These are phyloP conservation scores for Penicillium concentricum DNA, from an alignment of 2,329 filamentous ascomycete species.

Conservation along the genomic window DNA sequence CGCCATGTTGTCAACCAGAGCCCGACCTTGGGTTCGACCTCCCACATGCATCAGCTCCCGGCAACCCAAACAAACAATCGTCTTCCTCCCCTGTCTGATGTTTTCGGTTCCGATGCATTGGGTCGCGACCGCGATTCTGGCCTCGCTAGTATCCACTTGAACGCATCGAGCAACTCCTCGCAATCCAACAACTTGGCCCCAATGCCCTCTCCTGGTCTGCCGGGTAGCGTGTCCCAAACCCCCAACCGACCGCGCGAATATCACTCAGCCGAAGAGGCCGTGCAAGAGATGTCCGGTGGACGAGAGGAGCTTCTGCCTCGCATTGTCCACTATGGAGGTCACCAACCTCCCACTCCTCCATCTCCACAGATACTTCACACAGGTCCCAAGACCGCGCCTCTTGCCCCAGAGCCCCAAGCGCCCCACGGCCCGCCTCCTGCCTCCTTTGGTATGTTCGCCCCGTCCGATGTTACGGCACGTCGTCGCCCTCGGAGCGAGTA, in stretches of 20 bases:
- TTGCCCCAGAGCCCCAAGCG: conserved; percentile 52
- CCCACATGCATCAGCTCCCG: conserved; percentile 86
- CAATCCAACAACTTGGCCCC: conserved; percentile 66
- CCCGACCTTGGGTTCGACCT: conserved; percentile 77
- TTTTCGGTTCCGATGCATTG: conserved; percentile 78
- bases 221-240: conserved; percentile 53
- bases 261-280: conserved; percentile 92
- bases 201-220: conserved; percentile 75
- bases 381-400: conserved; percentile 28
- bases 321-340: conserved; percentile 90
- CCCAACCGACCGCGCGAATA: conserved; percentile 74
- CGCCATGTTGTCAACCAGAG: conserved; percentile 78
- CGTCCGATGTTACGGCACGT: conserved; percentile 47
- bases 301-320: conserved; percentile 88
- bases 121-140: conserved; percentile 41
- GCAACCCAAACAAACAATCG: conserved; percentile 88
- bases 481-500: conserved; percentile 85
- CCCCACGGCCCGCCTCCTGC: conserved; percentile 62
- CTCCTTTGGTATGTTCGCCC: conserved; percentile 44
- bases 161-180: conserved; percentile 61
- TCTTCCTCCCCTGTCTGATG: conserved; percentile 88
- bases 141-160: conserved; percentile 46
- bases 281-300: conserved; percentile 86
- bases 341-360: conserved; percentile 88
- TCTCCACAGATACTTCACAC: conserved; percentile 55